Base-by-base conservation (phyloP, 73 alveolate species). In the Tetrahymena borealis region DNA sequence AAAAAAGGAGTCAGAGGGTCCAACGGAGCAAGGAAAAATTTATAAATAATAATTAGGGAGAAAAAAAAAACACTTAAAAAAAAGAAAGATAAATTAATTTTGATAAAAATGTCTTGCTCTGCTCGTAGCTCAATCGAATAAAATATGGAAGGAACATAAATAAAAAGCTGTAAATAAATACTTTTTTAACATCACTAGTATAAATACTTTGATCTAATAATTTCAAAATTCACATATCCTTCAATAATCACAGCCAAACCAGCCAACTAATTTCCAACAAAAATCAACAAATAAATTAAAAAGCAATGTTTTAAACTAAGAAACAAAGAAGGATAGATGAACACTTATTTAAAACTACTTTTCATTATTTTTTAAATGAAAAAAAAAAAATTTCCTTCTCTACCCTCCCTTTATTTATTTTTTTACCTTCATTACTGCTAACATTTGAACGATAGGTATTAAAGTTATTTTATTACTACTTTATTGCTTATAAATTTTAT, bases 91-190 rank as follows among this genome's bases (percentile, higher is more conserved):
- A 60, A 60, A 60, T 60, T 60, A 60, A 60, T 60, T 60, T 60
- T 60, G 85, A 60, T 60, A 60, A 60, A 60, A 60, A 60, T 60
- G 85, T 60, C 85, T 60, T 60, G 85, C 85, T 60, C 85, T 60
- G 85, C 85, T 6, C 85, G 85, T 60, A 24, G 37, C 13, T 60
- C 85, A 60, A 60, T 60, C 85, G 38, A 60, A 60, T 60, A 60
- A 60, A 60, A 60, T n/a, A 60, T 60, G 85, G 85, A 60, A 1
- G 85, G 3, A 24, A 24, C 85, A 32, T 60, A 8, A 60, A 60
- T 60, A 60, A n/a, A 60, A 24, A 60, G 35, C 85, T 60, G 85
- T 60, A 60, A 60, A 60, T 60, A 60, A 3, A 24, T 60, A 35
- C n/a, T 60, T 60, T 13, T 60, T 60, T 60, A 24, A 13, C 28